Conservation (phyloP, 257 asterid genomes). For the Misopates orontium region DNA sequence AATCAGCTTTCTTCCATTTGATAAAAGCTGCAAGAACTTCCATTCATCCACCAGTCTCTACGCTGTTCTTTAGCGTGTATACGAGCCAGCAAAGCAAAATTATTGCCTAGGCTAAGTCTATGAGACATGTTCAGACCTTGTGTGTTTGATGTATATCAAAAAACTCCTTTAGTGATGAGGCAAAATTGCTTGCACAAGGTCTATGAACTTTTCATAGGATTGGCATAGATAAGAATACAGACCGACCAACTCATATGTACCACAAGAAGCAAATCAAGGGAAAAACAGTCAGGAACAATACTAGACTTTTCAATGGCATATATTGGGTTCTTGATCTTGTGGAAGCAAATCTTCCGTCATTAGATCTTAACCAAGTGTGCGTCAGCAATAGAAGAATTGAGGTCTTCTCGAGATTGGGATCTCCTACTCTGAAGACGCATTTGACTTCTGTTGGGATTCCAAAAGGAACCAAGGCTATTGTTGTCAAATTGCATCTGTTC, state of each 20-base stretch:
- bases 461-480: slow-evolving; percentile 48
- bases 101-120: too few relatives aligned
- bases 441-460: slow-evolving; percentile 70
- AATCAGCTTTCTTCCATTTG: slow-evolving; percentile 11
- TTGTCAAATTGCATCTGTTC: slow-evolving; percentile 74
- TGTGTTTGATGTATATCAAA: too few relatives aligned
- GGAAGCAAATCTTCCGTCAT: slow-evolving; percentile 13
- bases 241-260: neutral
- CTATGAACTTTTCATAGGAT: neutral
- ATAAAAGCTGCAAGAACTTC: neutral
- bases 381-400: slow-evolving; percentile 66
- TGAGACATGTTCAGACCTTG: too few relatives aligned
- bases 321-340: neutral
- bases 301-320: too few relatives aligned
- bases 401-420: slow-evolving; percentile 96
- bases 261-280: slow-evolving; percentile 10
- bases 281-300: neutral
- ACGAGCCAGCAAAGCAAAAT: too few relatives aligned
- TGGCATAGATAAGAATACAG: neutral
- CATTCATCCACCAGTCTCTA: neutral
- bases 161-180: too few relatives aligned
- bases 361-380: slow-evolving; percentile 54
- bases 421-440: slow-evolving; percentile 83
- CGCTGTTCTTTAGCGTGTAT: neutral
- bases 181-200: too few relatives aligned